Percentiles rank a stretch among this genome's conserved stretches.
Conservation (phyloP, 2,329 filamentous ascomycete genomes). For the Mycogone perniciosa region DNA sequence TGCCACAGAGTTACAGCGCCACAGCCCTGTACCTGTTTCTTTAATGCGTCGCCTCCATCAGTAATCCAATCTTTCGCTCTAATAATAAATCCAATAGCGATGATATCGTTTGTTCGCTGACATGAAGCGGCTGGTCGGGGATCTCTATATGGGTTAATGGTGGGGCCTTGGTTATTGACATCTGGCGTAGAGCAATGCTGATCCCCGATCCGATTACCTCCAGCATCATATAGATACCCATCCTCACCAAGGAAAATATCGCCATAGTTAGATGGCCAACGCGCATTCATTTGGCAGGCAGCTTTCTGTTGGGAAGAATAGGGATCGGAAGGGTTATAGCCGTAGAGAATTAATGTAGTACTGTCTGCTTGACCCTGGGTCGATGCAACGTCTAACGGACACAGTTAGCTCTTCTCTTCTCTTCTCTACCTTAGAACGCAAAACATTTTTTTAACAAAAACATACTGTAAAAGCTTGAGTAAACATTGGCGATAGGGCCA, state of each 20-base stretch:
- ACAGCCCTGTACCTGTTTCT: not conserved
- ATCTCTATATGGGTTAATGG: conserved; percentile 9
- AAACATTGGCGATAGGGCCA: conserved; percentile 4
- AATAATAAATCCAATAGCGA: not conserved
- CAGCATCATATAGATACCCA: conserved; percentile 11
- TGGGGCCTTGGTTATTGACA: not conserved
- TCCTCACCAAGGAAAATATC: conserved; percentile 11
- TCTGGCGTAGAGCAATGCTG: conserved; percentile 6
- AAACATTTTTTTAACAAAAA: not conserved
- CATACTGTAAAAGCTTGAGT: conserved; percentile 13
- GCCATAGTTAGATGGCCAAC: conserved; percentile 10
- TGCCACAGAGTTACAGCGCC: not conserved
- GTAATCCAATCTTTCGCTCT: not conserved
- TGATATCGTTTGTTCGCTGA: not conserved
- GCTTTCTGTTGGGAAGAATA: not conserved
- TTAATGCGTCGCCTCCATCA: not conserved
- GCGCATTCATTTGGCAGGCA: conserved; percentile 9
- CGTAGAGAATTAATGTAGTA: conserved; percentile 10
- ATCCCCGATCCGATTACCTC: conserved; percentile 11
- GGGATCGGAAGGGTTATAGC: conserved; percentile 7
- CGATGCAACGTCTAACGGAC: conserved; percentile 10
- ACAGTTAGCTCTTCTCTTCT: not conserved
- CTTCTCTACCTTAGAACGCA: not conserved
- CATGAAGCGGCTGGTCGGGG: not conserved
- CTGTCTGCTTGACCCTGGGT: conserved; percentile 6